Evolutionary conservation across 306 rosid genomes (phyloP), one percentile per base, ranked within the genome.

Genomic region (Corylus americana): DNA sequence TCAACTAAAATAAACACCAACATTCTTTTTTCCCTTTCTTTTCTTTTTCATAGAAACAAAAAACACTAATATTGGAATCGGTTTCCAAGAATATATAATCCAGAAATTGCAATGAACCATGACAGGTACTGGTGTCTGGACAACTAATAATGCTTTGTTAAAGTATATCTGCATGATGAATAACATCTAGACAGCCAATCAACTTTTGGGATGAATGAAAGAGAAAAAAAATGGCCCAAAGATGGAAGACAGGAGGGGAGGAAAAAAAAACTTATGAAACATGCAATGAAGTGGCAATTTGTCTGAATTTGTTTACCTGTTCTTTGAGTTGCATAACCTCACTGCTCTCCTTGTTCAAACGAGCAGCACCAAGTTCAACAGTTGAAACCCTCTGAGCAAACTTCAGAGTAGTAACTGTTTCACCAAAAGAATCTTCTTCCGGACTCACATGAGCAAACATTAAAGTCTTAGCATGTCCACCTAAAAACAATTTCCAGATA

Each of bases 381-480:
- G 92, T 78, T 10, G 99, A 95, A 83, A 89, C 99, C 55, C 96
- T 83, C 80, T 90, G 98, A 79, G 99, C 94, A 86, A 95, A 95
- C 84, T 95, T 95, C 64, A 95, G 75, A 55, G 99, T 95, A 81
- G 93, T 91, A 51, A 93, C 63, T 17, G 98, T 91, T 87, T 95
- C 99, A 27, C 94, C 35, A 80, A 95, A 93, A 11, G 93, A 95
- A 74, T 95, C 93, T 49, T 92, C 94, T 79, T 95, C 98, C 4
- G 98, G 96, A 84, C 98, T 93, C 77, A 93, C 88, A 76, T 95
- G 99, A 58, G 98, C 99, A 82, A 95, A 85, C 99, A 95, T 95
- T 86, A 95, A 81, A 1, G 99, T 95, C 82, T 95, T 95, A 29
- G 99, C 99, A 82, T 93, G 93, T 66, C 98, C 97, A 82, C 99